A percentile compares a stretch with the other conserved stretches of the same genome.
phyloP scores from a whole-genome alignment of 139 green algal species.

The Tetraselmis chui region DNA sequence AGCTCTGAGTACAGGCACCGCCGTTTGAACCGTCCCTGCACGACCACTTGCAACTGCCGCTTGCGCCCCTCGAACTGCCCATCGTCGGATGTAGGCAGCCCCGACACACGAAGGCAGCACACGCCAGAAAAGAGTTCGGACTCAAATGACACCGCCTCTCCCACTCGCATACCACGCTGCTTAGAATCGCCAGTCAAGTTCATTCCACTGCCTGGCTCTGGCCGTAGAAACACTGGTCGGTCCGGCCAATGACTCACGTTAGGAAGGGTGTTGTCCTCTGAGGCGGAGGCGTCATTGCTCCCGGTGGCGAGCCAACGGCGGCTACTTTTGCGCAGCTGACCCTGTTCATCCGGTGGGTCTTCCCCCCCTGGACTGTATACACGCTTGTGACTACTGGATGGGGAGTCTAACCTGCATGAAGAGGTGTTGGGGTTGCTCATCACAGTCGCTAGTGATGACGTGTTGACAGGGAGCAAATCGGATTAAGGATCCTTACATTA shows the following conservation, averaged over 20 bases:
- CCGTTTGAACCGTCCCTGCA: neutral
- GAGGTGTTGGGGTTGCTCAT: no score
- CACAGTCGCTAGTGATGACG: no score
- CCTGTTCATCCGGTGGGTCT: no score
- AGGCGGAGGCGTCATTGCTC: no score
- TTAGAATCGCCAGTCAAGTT: neutral
- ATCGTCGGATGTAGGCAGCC: neutral
- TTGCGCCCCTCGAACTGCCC: neutral
- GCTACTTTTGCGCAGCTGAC: no score
- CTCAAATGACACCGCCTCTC: neutral
- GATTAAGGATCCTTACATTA: no score
- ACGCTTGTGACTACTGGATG: no score
- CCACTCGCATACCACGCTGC: neutral
- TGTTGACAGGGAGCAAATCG: no score
- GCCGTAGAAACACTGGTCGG: neutral
- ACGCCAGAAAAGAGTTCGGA: neutral
- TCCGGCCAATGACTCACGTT: neutral
- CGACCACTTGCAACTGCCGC: slow-evolving; percentile 3
- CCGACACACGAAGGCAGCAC: neutral
- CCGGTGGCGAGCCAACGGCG: no score
- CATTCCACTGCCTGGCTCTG: neutral
- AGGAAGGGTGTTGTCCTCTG: no score
- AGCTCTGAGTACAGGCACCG: neutral
- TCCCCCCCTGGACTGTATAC: no score
- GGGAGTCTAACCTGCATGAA: no score